phyloP scores from a whole-genome alignment of 495 filamentous ascomycete species.

The Rostrohypoxylon terebratum region DNA sequence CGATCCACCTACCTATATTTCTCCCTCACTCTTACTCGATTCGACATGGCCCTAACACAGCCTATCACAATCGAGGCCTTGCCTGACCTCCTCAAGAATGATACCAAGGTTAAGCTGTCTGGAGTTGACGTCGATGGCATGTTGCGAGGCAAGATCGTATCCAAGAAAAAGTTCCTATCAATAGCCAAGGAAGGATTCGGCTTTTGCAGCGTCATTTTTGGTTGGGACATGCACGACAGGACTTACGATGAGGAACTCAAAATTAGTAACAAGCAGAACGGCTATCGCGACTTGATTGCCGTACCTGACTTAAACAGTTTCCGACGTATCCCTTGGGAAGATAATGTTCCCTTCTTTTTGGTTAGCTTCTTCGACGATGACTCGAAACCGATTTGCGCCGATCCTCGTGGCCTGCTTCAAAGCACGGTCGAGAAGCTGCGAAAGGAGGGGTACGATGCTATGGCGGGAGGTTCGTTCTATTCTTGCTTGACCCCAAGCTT shows the following conservation, averaged over 20 bases:
- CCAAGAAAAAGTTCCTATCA: conserved; percentile 95
- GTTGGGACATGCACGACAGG: conserved; percentile 98
- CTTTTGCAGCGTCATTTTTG: conserved; percentile 96
- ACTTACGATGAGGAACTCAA: conserved; percentile 87
- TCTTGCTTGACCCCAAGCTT: neutral
- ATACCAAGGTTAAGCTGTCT: conserved; percentile 90
- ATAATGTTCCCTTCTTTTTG: conserved; percentile 91
- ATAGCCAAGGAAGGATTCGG: conserved; percentile 88
- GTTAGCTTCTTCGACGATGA: conserved; percentile 87
- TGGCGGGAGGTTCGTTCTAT: conserved; percentile 84
- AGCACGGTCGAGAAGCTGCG: conserved; percentile 73
- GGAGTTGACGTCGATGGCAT: conserved; percentile 92
- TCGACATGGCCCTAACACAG: conserved; percentile 37
- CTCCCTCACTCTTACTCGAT: neutral
- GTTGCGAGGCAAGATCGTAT: conserved; percentile 92
- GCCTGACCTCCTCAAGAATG: conserved; percentile 73
- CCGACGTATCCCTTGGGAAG: conserved; percentile 94
- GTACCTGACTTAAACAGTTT: conserved; percentile 83
- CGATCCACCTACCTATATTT: neutral
- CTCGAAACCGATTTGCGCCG: conserved; percentile 79
- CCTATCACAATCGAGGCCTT: conserved; percentile 70
- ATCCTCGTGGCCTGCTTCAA: conserved; percentile 82
- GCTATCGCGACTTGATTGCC: conserved; percentile 90
- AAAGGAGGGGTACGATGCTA: conserved; percentile 76
- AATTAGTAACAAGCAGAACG: conserved; percentile 93